Conservation (phyloP, 208 protist genomes). For the Tritrichomonas foetus region DNA sequence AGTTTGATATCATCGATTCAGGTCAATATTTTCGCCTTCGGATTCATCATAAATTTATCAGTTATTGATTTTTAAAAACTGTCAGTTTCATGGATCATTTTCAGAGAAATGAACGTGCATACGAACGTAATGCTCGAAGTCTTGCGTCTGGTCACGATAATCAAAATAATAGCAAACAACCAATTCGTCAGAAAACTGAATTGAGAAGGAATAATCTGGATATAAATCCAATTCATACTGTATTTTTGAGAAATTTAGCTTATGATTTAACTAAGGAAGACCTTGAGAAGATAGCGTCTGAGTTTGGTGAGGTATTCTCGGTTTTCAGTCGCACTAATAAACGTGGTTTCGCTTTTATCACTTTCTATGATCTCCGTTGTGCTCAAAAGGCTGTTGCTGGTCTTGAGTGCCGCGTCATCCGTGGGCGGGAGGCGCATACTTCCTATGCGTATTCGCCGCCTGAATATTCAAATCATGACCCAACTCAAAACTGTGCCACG, state of each 20-base stretch:
- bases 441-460: not conserved
- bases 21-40: no score
- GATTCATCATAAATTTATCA: no score
- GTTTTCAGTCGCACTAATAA: not conserved
- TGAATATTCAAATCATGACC: not conserved
- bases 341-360: not conserved
- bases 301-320: not conserved
- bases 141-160: no score
- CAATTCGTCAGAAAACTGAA: not conserved
- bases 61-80: no score
- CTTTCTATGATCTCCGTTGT: not conserved
- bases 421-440: not conserved
- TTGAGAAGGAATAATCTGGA: not conserved
- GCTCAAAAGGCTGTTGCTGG: not conserved
- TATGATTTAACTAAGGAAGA: not conserved
- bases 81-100: no score
- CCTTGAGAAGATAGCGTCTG: not conserved
- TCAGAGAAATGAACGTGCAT: no score
- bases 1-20: no score
- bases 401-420: not conserved
- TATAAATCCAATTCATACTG: not conserved
- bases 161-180: not conserved
- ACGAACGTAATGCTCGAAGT: no score
- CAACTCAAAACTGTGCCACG: not conserved
- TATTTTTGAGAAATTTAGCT: not conserved